phyloP scores from a whole-genome alignment of 495 filamentous ascomycete genomes.

The Aspergillus hancockii region DNA sequence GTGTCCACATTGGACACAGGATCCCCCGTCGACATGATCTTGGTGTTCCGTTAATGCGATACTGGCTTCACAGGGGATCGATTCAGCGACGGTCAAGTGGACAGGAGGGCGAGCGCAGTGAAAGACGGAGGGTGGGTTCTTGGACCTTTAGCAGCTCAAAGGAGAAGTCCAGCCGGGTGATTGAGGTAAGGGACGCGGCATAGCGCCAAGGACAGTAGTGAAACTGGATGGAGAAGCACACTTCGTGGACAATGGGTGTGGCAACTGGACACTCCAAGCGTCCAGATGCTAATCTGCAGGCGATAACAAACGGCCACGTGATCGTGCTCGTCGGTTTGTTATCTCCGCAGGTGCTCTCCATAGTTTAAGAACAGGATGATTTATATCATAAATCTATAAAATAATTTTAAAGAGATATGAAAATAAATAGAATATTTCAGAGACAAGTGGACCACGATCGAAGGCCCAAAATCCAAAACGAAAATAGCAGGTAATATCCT shows the following conservation, averaged over 20 bases:
- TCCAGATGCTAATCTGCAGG: slow-evolving; percentile 8
- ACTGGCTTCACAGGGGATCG: not conserved
- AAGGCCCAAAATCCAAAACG: not conserved
- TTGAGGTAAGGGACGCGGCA: slow-evolving; percentile 17
- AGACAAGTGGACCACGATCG: too few relatives aligned
- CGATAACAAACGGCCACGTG: slow-evolving; percentile 21
- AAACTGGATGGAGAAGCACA: slow-evolving; percentile 5
- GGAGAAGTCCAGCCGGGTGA: slow-evolving; percentile 17
- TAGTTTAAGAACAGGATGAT: slow-evolving; percentile 2
- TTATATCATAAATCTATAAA: too few relatives aligned
- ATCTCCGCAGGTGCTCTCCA: slow-evolving; percentile 5
- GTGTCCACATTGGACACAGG: slow-evolving; percentile 35
- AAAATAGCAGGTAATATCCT: not conserved
- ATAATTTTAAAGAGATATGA: too few relatives aligned
- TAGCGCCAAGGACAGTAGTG: slow-evolving; percentile 15
- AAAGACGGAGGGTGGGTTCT: slow-evolving; percentile 14
- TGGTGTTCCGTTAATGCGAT: not conserved
- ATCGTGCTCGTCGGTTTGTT: slow-evolving; percentile 8
- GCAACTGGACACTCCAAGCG: slow-evolving; percentile 3
- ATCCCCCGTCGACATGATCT: slow-evolving; percentile 43
- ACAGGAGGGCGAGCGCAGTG: slow-evolving; percentile 7
- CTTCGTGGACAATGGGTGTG: slow-evolving; percentile 6
- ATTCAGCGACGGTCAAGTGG: not conserved
- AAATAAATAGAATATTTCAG: too few relatives aligned
- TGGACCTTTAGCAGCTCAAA: slow-evolving; percentile 25